Conservation (phyloP, 1,139 yeast species). For the Zygosaccharomyces sapae region DNA sequence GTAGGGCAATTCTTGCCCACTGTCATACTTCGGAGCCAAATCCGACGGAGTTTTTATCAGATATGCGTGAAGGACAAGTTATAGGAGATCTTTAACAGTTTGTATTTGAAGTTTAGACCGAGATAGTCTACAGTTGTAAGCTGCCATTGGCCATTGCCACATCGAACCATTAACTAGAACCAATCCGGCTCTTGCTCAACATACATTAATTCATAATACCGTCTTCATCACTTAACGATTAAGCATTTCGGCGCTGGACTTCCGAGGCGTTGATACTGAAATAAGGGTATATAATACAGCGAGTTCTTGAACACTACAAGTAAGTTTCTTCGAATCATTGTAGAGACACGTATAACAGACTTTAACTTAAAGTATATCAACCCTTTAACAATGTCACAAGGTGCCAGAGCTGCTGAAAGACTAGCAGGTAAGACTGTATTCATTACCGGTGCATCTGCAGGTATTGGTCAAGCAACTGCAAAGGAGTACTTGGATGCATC, state of each 20-base stretch:
- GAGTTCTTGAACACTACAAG: background rate
- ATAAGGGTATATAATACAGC: background rate
- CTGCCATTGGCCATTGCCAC: too few relatives aligned
- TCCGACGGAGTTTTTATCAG: too few relatives aligned
- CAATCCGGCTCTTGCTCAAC: background rate
- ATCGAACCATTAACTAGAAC: background rate
- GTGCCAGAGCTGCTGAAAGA: conserved; percentile 40
- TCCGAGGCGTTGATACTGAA: background rate
- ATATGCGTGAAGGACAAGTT: too few relatives aligned
- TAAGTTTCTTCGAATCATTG: too few relatives aligned
- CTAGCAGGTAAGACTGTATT: conserved; percentile 43
- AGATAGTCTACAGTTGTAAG: too few relatives aligned
- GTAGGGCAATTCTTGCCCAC: too few relatives aligned
- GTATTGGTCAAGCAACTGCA: conserved; percentile 77
- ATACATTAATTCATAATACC: background rate
- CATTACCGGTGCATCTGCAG: conserved; percentile 46
- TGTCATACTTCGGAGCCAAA: too few relatives aligned
- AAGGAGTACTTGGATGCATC: conserved; percentile 65
- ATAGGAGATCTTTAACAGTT: too few relatives aligned
- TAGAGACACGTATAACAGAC: too few relatives aligned
- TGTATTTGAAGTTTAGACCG: too few relatives aligned
- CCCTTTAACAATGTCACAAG: conserved; percentile 37
- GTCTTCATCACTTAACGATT: background rate
- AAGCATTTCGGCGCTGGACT: background rate
- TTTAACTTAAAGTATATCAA: background rate